Percentiles rank a stretch among this genome's conserved stretches.
Evolutionary conservation across 1,284 basidiomycete genomes (phyloP).

Genomic region (Phlebopus sp.): DNA sequence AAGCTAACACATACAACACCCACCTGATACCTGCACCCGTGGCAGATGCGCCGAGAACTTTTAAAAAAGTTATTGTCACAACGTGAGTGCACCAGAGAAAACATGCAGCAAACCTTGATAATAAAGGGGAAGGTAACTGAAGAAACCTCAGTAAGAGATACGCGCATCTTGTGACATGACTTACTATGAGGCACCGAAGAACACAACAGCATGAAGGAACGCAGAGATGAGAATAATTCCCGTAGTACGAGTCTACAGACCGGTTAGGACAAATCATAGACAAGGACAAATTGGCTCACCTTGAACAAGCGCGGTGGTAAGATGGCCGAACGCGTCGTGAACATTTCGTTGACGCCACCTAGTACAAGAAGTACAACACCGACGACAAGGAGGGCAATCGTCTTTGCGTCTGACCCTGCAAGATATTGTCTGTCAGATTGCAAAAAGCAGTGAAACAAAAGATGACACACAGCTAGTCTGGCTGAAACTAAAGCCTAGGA

Average conservation of each 20-base stretch:
- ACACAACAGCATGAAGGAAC: constrained; percentile 67
- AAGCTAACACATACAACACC: constrained; percentile 12
- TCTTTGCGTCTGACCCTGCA: constrained; percentile 43
- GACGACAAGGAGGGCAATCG: constrained; percentile 72
- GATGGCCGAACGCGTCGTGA: constrained; percentile 75
- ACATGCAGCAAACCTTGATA: constrained; percentile 49
- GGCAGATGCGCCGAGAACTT: constrained; percentile 69
- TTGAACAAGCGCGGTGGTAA: constrained; percentile 79
- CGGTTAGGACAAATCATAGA: not conserved
- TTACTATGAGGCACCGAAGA: constrained; percentile 47
- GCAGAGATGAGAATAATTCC: constrained; percentile 57
- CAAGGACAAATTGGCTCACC: constrained; percentile 33
- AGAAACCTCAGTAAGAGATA: constrained; percentile 7
- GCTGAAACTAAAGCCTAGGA: constrained; percentile 82
- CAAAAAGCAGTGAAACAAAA: not conserved
- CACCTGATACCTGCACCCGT: constrained; percentile 72
- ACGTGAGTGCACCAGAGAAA: not conserved
- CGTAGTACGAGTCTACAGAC: constrained; percentile 66
- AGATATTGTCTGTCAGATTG: not conserved
- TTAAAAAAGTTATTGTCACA: constrained; percentile 24
- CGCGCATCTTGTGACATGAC: constrained; percentile 8
- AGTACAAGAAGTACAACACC: constrained; percentile 59
- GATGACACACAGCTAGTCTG: constrained; percentile 57
- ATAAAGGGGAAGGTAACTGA: constrained; percentile 72
- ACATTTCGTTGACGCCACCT: constrained; percentile 63